Conservation (phyloP, 1,284 basidiomycete genomes). For the Ceratobasidium sp. region DNA sequence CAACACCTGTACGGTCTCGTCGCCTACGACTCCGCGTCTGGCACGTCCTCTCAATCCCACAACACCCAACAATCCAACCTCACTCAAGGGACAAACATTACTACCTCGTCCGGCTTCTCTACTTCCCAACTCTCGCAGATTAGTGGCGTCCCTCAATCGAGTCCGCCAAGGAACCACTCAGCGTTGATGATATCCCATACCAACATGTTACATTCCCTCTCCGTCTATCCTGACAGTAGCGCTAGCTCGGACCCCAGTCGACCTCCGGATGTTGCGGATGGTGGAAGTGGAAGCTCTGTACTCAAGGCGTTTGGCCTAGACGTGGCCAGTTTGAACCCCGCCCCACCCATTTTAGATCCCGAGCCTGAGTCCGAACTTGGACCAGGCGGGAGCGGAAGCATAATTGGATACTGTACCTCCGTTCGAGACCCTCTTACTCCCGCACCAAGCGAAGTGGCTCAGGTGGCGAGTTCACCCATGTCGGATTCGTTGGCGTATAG, state of each 20-base stretch:
- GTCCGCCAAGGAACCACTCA: slow-evolving; percentile 21
- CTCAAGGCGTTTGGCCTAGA: slow-evolving; percentile 22
- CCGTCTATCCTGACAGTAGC: slow-evolving; percentile 36
- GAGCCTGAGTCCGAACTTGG: not conserved
- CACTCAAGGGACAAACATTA: slow-evolving; percentile 1
- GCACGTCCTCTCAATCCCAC: not conserved
- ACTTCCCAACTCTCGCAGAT: slow-evolving; percentile 38
- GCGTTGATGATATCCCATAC: slow-evolving; percentile 11
- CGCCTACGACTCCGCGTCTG: slow-evolving; percentile 37
- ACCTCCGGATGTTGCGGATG: not conserved
- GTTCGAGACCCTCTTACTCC: slow-evolving; percentile 15
- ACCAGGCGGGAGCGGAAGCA: not conserved
- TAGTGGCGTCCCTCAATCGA: slow-evolving; percentile 31
- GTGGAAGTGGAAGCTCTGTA: slow-evolving; percentile 18
- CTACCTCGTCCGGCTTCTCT: slow-evolving; percentile 18
- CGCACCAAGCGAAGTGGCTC: not conserved
- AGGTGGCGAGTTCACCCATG: slow-evolving; percentile 34
- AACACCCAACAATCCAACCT: not conserved
- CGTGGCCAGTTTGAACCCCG: slow-evolving; percentile 26
- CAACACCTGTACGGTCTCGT: slow-evolving; percentile 44
- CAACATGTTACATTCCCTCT: slow-evolving; percentile 30
- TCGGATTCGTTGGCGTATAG: slow-evolving; percentile 23
- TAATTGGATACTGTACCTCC: too few species aligned
- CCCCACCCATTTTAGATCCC: slow-evolving; percentile 22
- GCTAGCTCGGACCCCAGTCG: slow-evolving; percentile 16